These are phyloP conservation scores for Schizosaccharomyces lindneri DNA, from an alignment of 805 yeast species.

Conservation along the genomic window DNA sequence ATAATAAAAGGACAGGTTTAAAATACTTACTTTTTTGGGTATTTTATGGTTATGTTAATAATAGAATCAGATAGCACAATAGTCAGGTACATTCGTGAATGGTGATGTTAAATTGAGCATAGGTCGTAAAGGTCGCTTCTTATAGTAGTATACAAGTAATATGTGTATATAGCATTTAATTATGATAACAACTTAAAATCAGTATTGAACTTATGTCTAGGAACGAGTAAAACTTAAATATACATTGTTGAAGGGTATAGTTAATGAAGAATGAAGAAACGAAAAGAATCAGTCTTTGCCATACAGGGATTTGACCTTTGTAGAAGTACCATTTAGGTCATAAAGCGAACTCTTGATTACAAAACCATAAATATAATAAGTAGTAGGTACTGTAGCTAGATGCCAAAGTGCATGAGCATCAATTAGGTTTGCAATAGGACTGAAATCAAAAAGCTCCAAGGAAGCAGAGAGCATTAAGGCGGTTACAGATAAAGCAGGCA, in stretches of 20 bases:
- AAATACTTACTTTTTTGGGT: background rate
- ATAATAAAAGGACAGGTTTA: background rate
- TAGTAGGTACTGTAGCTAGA: constrained; percentile 57
- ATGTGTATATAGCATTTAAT: no score
- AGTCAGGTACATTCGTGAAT: background rate
- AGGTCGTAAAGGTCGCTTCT: no score
- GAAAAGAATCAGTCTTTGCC: background rate
- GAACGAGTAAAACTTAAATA: background rate
- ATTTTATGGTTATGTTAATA: background rate
- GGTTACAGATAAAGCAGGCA: constrained; percentile 28
- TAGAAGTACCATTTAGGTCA: background rate
- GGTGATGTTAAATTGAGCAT: background rate
- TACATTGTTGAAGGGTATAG: background rate
- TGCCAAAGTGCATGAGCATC: constrained; percentile 96
- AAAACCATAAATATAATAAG: background rate
- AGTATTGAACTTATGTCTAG: no score
- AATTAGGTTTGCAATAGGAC: constrained; percentile 39
- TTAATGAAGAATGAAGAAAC: background rate
- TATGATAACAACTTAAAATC: no score
- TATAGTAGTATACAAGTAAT: no score
- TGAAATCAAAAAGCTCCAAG: constrained; percentile 76
- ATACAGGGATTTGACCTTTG: background rate
- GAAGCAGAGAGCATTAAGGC: constrained; percentile 51
- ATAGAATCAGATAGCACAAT: background rate
- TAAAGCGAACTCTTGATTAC: background rate